Conservation (phyloP, 176 grass and related monocot species). For the Oryza punctata region DNA sequence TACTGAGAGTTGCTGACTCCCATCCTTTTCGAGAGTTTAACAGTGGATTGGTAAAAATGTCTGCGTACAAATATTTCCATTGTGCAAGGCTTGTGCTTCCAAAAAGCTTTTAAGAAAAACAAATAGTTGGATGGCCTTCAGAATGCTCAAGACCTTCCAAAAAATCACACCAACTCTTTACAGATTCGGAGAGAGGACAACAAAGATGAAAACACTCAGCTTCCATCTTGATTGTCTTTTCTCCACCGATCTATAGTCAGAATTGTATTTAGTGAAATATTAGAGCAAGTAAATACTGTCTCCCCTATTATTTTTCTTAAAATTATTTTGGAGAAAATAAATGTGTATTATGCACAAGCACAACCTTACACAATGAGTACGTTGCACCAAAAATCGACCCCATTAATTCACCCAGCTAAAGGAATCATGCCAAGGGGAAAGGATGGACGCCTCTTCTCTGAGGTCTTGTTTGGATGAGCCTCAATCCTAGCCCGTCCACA, state of each 20-base stretch:
- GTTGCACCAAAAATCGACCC: background rate
- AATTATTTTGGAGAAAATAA: background rate
- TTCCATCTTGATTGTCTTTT: background rate
- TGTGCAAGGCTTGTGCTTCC: background rate
- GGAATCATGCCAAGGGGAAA: conserved; percentile 1
- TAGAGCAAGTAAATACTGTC: background rate
- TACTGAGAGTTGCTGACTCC: too few relatives aligned
- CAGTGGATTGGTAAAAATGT: background rate
- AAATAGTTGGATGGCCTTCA: background rate
- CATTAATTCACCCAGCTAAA: background rate
- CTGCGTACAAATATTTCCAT: background rate
- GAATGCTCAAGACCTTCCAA: conserved; percentile 15
- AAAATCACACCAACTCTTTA: background rate
- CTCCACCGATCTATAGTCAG: background rate
- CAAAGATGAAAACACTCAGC: background rate
- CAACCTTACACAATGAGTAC: background rate
- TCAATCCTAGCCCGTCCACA: too few relatives aligned
- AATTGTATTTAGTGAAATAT: conserved; percentile 1
- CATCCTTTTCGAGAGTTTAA: background rate
- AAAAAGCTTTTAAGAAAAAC: background rate
- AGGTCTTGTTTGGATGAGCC: too few relatives aligned
- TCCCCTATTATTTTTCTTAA: background rate
- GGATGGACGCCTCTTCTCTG: background rate
- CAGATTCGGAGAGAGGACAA: conserved; percentile 2
- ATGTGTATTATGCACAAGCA: background rate